Base-by-base conservation (phyloP, 1,284 basidiomycete genomes). In the Butyriboletus regius region DNA sequence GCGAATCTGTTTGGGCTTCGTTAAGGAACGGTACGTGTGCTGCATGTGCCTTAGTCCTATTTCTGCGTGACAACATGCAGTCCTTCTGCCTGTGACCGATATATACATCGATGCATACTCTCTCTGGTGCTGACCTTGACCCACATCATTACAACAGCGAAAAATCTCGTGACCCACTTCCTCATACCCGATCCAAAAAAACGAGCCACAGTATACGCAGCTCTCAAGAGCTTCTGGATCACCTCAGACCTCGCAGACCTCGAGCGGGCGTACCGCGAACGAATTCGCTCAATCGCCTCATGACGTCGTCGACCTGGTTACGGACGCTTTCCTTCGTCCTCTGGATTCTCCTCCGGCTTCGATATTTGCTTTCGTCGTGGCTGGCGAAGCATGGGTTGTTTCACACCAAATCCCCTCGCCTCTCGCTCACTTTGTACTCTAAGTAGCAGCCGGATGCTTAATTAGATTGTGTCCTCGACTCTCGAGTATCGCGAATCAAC, bases 221-320 rank as follows among this genome's bases (percentile, higher is more conserved):
- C 85, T 6, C 68, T 88, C 48, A 62, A 73, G 54, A 78, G 75
- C 60, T 54, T 59, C 36, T 90, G 86, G 86, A 85, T 90, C 53
- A 61, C 63, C 29, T 72, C 67, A 20, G 84, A 88, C 58, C 59
- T 78, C 17, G 64, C 74, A 22, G 77, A 82, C 46, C 72, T 90
- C 38, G 73, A 81, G 54, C 68, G 69, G 20, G 74, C 81, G 24
- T 87, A 85, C 67, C 69, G 70, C 48, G 73, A 74, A 47, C 74
- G 82, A 40, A 75, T 87, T 54, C 63, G 62, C 40, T 57, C 56
- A 7, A 43, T 33, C 15, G 35, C 53, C 39, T 57, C 54, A 13
- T 65, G 42, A 61, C 7, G 7, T 39, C 14, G 10, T 32, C 47
- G 13, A 50, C 13, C 15, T 33, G 6, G 32, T 31, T 10, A 28